A percentile compares a stretch with the other conserved stretches of the same genome.
Conservation (phyloP, 2,329 filamentous ascomycete genomes). For the Thielaviopsis musarum region DNA sequence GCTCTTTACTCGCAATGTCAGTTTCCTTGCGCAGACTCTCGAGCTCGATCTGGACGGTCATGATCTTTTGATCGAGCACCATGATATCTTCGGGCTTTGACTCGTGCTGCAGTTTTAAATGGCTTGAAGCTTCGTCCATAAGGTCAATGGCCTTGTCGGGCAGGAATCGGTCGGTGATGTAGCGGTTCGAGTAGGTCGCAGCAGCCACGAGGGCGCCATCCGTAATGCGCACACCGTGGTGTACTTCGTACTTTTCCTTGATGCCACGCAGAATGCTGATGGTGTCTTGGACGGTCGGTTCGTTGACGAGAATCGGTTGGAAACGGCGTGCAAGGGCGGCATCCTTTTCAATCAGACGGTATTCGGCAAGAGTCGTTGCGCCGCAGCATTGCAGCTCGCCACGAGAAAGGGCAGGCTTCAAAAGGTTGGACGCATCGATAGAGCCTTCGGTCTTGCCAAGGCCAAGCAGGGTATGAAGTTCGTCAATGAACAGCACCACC, state of each 20-base stretch:
- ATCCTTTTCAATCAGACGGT: conserved; percentile 88
- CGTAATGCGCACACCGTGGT: conserved; percentile 89
- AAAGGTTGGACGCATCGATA: conserved; percentile 85
- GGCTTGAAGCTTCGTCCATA: conserved; percentile 88
- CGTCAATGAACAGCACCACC: conserved; percentile 90
- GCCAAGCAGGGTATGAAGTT: conserved; percentile 79
- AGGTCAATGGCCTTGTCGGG: conserved; percentile 96
- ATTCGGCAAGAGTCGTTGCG: conserved; percentile 84
- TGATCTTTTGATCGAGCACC: conserved; percentile 80
- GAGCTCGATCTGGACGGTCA: conserved; percentile 93
- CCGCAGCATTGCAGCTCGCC: conserved; percentile 92
- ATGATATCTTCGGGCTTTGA: conserved; percentile 93
- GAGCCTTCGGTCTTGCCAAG: conserved; percentile 91
- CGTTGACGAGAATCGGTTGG: conserved; percentile 84
- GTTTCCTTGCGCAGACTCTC: conserved; percentile 90
- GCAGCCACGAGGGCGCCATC: conserved; percentile 85
- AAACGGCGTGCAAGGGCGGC: conserved; percentile 83
- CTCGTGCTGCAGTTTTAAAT: conserved; percentile 81
- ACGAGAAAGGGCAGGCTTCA: conserved; percentile 84
- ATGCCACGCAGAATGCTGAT: conserved; percentile 92
- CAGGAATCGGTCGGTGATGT: conserved; percentile 89
- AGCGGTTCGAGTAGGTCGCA: conserved; percentile 82
- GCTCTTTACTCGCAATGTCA: conserved; percentile 74
- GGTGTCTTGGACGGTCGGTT: conserved; percentile 80
- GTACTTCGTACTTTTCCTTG: conserved; percentile 94